Conservation (phyloP, 2,329 filamentous ascomycete genomes). For the Cordyceps javanica region DNA sequence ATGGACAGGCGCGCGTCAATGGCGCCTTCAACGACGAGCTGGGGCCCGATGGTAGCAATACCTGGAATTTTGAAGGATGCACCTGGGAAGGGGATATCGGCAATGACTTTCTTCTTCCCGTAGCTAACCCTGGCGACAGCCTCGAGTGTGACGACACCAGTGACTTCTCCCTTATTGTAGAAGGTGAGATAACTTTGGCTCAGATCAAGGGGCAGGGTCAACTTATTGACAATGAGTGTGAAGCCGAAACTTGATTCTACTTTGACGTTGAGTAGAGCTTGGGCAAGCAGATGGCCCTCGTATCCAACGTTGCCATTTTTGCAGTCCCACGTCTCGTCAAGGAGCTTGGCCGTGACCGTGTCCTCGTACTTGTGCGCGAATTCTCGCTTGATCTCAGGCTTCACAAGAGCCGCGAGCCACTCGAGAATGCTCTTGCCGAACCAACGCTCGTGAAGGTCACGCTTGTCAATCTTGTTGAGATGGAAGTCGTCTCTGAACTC, state of each 20-base stretch:
- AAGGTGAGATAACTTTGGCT: slow-evolving; percentile 22
- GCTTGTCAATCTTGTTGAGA: no score
- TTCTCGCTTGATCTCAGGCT: no score
- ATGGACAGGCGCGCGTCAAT: slow-evolving; percentile 19
- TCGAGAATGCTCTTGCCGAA: no score
- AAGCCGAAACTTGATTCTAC: slow-evolving; percentile 24
- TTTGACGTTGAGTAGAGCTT: slow-evolving; percentile 18
- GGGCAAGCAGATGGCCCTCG: slow-evolving; percentile 17
- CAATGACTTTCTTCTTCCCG: slow-evolving; percentile 17
- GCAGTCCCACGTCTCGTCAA: slow-evolving; percentile 20
- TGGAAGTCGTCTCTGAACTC: no score
- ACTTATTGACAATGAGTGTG: slow-evolving; percentile 21
- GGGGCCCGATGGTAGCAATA: slow-evolving; percentile 26
- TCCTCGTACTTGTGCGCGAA: no score
- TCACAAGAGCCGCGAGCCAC: no score
- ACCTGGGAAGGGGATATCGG: slow-evolving; percentile 21
- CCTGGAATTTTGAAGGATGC: slow-evolving; percentile 24
- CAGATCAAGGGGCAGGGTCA: slow-evolving; percentile 19
- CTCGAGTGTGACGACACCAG: slow-evolving; percentile 22
- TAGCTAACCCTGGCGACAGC: slow-evolving; percentile 18
- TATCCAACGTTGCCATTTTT: no score
- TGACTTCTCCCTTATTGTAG: slow-evolving; percentile 21
- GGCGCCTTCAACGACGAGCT: slow-evolving; percentile 20
- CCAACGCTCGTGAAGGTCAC: no score
- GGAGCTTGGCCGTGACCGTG: no score